Base-by-base conservation (phyloP, 2,329 filamentous ascomycete genomes). In the Boeremia lycopersici region DNA sequence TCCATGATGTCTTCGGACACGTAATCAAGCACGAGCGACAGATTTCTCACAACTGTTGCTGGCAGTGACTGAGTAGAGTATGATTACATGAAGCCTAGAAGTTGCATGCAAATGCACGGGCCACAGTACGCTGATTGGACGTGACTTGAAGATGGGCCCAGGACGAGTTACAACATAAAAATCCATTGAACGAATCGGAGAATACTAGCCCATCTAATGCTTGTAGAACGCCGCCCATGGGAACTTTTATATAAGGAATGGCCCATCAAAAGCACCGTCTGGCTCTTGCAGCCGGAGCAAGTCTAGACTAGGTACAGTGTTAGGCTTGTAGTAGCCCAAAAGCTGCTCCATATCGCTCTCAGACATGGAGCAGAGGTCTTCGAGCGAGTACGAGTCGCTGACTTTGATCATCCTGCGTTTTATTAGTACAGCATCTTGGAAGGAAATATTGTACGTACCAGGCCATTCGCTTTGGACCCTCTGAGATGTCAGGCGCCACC, bases 391-490 rank as follows among this genome's bases (percentile, higher is more conserved):
- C 31, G 86, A 82, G 65, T 97, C 91, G 77, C 93, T 97, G 31
- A 98, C 90, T 61, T 86, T 88, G 42, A 87, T 91, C 90, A 98
- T 98, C 92, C 89, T 91, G 60, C 17, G 36, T 7, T 12, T 10
- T 13, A 67, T 80, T 52, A 78, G 72, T 43, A 35, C n/a, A 29
- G 3, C 12, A 10, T 13, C 15, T 9, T 7, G 3, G 11, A 12
- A 33, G 35, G 10, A 11, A n/a, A 40, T 29, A 29, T 25, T 12
- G 8, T 19, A 46, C 60, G 33, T 71, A 91, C 90, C 93, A 98
- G 62, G 87, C 84, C 93, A 98, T 98, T 56, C 93, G 82, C 79
- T 92, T 96, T 1, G 89, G 87, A 0, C 92, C 89, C 53, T 96
- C 89, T 47, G 89, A 86, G 2, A 80, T 75, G 8, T 80, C 80